Evolutionary conservation across 768 basidiomycete species (phyloP).

Genomic region (Mrakia hoshinonis): DNA sequence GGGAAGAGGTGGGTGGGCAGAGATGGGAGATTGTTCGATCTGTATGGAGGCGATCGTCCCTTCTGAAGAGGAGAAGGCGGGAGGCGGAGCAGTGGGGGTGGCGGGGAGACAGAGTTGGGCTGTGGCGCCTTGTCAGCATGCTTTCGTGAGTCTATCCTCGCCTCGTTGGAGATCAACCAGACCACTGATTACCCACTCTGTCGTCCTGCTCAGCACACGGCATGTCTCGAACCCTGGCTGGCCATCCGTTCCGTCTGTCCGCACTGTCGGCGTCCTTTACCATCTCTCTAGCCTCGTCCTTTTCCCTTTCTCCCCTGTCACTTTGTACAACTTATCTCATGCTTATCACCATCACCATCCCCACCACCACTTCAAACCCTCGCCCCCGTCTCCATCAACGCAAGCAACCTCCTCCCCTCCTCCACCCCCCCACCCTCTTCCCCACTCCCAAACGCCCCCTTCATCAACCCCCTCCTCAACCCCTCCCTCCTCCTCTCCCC

Average conservation of each 20-base stretch:
- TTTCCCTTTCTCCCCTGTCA: neutral
- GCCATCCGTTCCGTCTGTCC: conserved; percentile 22
- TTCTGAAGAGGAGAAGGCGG: neutral
- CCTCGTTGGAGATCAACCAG: too few relatives aligned
- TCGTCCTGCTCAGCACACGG: conserved; percentile 17
- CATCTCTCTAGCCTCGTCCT: conserved; percentile 2
- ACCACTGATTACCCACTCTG: neutral
- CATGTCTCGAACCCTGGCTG: conserved; percentile 25
- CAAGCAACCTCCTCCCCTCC: neutral
- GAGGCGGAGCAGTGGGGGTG: neutral
- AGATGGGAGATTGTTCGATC: conserved; percentile 23
- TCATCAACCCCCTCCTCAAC: neutral
- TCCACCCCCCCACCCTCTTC: neutral
- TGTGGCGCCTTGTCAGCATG: conserved; percentile 24
- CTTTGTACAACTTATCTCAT: neutral
- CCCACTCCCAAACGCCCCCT: neutral
- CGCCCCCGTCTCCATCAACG: too few relatives aligned
- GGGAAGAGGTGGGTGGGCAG: neutral
- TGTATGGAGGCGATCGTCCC: conserved; percentile 25
- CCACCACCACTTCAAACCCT: too few relatives aligned
- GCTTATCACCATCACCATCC: neutral
- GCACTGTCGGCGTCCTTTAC: conserved; percentile 21
- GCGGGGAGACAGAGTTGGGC: conserved; percentile 2
- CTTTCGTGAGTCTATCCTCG: conserved; percentile 19
- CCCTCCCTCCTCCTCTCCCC: neutral